Base-by-base conservation (phyloP, 2,329 filamentous ascomycete species). In the Apiospora rasikravindrae region DNA sequence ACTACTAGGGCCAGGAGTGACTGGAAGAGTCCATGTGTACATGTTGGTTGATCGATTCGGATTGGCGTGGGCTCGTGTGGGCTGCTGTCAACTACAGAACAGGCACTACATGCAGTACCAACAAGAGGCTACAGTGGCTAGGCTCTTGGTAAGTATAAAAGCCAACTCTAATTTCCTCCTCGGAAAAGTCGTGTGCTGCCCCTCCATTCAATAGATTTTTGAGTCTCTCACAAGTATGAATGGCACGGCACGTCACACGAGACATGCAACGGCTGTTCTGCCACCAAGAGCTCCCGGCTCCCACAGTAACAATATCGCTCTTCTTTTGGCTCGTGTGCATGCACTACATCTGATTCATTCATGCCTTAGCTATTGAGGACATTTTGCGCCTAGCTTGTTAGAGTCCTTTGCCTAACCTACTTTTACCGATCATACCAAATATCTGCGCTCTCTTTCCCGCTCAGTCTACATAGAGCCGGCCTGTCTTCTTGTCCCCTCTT, bases 241-340 rank as follows among this genome's bases (percentile, higher is more conserved):
- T 64, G 57, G 57, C 57, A 64, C 57, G 57, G 57, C 57, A 77
- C 73, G 81, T 77, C 77, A 84, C 82, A 84, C 82, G 81, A 84
- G 81, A 82, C 80, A 81, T 77, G 80, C 82, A 82, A 79, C 80
- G 76, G 80, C 78, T 77, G 77, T 83, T 80, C 78, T 79, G 77
- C 79, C 80, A 79, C 78, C 81, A 80, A 80, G 81, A 45, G 66
- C 66, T 47, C 24, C 19, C 64, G 78, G 78, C 80, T 51, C 64
- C 69, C 64, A 42, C n/a, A 70, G 69, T 66, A 68, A 67, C 71
- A 44, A 67, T 69, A 44, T 16, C 68, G 49, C 37, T 47, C 40
- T 74, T 73, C 74, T 73, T 70, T 69, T 37, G 33, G 33, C 73
- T 74, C 68, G 53, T 72, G 73, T 71, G 73, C 69, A 66, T 73